phyloP scores from a whole-genome alignment of 1,284 basidiomycete species.

The Rhodotorula mucilaginosa region DNA sequence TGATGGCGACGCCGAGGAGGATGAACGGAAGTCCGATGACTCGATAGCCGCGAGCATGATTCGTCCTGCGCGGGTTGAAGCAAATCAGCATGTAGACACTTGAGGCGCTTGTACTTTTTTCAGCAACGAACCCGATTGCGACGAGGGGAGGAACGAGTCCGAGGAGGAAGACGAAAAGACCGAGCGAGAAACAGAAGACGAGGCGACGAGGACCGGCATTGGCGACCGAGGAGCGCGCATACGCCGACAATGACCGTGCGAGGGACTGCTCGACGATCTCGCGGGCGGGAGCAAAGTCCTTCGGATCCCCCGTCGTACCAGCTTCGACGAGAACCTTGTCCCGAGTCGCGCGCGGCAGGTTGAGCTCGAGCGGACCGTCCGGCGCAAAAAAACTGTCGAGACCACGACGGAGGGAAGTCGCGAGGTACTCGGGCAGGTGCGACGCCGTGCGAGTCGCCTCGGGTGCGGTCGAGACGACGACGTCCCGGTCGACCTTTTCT shows the following conservation, averaged over 20 bases:
- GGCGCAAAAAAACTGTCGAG: slow-evolving; percentile 39
- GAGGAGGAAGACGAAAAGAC: slow-evolving; percentile 28
- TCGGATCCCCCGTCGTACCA: slow-evolving; percentile 30
- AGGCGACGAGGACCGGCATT: slow-evolving; percentile 38
- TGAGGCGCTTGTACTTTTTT: neutral
- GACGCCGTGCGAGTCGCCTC: slow-evolving; percentile 21
- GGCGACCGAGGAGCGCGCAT: slow-evolving; percentile 25
- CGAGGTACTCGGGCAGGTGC: slow-evolving; percentile 37
- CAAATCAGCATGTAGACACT: neutral
- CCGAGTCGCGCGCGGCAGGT: slow-evolving; percentile 33
- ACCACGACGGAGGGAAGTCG: slow-evolving; percentile 33
- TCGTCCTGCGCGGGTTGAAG: slow-evolving; percentile 5
- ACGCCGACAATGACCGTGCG: slow-evolving; percentile 21
- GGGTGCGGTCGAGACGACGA: slow-evolving; percentile 20
- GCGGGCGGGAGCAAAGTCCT: slow-evolving; percentile 36
- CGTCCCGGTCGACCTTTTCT: neutral
- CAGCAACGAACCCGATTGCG: slow-evolving; percentile 29
- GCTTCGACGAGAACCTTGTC: slow-evolving; percentile 37
- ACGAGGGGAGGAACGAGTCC: slow-evolving; percentile 35
- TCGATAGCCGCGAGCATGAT: slow-evolving; percentile 32
- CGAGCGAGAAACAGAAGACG: slow-evolving; percentile 38
- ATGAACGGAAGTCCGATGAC: slow-evolving; percentile 36
- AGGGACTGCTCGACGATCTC: slow-evolving; percentile 38
- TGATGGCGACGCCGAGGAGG: slow-evolving; percentile 34
- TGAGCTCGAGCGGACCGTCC: slow-evolving; percentile 38